phyloP scores from a whole-genome alignment of 805 yeast species.

The Dipodascus geniculatus region DNA sequence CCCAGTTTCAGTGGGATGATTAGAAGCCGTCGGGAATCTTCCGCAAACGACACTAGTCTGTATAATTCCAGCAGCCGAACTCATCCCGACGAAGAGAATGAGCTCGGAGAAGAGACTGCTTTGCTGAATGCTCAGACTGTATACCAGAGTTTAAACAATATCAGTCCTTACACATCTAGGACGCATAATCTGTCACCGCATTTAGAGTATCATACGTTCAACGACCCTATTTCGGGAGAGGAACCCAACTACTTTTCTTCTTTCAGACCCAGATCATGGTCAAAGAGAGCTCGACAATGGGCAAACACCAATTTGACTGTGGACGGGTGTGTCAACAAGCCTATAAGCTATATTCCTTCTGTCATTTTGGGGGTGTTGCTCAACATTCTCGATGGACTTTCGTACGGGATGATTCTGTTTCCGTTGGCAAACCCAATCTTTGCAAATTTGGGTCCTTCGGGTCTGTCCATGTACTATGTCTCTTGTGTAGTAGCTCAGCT shows the following conservation, averaged over 20 bases:
- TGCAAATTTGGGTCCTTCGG: conserved; percentile 71
- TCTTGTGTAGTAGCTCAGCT: conserved; percentile 85
- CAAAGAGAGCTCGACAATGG: background rate
- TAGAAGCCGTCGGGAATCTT: background rate
- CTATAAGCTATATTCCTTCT: conserved; percentile 53
- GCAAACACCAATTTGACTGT: background rate
- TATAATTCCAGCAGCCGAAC: background rate
- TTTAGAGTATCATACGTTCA: background rate
- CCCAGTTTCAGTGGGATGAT: background rate
- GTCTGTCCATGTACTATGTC: conserved; percentile 87
- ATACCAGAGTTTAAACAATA: background rate
- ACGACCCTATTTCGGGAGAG: background rate
- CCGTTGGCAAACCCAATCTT: conserved; percentile 78
- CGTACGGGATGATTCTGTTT: conserved; percentile 96
- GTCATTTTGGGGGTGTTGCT: conserved; percentile 75
- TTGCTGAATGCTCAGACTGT: background rate
- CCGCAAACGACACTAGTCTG: background rate
- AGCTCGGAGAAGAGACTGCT: background rate
- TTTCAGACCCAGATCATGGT: background rate
- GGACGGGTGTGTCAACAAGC: conserved; percentile 16
- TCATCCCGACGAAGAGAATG: background rate
- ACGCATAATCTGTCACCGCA: background rate
- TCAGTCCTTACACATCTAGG: background rate
- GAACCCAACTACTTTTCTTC: background rate
- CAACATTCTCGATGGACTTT: conserved; percentile 83